Evolutionary conservation across 768 basidiomycete genomes (phyloP).

Genomic region (Podaxis mareebaensis): DNA sequence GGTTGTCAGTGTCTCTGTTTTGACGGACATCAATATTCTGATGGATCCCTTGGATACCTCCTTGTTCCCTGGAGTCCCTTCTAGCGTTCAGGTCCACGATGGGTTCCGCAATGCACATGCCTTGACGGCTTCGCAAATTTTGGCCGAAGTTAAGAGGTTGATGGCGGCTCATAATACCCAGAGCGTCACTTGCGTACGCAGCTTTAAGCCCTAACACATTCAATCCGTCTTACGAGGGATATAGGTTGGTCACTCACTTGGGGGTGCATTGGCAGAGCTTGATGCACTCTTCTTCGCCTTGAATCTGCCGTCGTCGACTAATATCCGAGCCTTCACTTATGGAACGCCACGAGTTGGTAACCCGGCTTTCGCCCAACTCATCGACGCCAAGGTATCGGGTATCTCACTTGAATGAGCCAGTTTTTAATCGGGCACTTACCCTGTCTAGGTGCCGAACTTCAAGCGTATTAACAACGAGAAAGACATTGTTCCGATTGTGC

Average conservation of each 20-base stretch:
- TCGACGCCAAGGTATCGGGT: slow-evolving; percentile 42
- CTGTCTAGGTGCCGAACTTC: slow-evolving; percentile 34
- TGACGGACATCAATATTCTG: slow-evolving; percentile 49
- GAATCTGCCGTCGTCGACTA: slow-evolving; percentile 42
- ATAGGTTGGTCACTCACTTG: slow-evolving; percentile 51
- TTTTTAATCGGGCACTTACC: neutral
- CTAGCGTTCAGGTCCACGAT: slow-evolving; percentile 45
- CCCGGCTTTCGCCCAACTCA: slow-evolving; percentile 46
- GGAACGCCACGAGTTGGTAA: slow-evolving; percentile 57
- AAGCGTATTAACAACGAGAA: slow-evolving; percentile 40
- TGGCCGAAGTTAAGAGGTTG: slow-evolving; percentile 42
- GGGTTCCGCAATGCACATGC: slow-evolving; percentile 58
- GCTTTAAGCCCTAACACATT: slow-evolving; percentile 1
- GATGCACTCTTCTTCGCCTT: slow-evolving; percentile 48
- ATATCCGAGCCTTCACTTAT: slow-evolving; percentile 45
- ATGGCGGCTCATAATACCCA: slow-evolving; percentile 37
- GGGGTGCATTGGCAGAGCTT: slow-evolving; percentile 53
- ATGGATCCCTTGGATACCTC: slow-evolving; percentile 38
- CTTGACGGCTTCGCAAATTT: slow-evolving; percentile 42
- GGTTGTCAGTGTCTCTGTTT: slow-evolving; percentile 40
- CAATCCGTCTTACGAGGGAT: neutral
- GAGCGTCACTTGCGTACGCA: slow-evolving; percentile 42
- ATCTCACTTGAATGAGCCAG: neutral
- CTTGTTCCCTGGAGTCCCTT: slow-evolving; percentile 57
- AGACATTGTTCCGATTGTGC: slow-evolving; percentile 59